phyloP scores from a whole-genome alignment of 345 rosid genomes.

The Mercurialis annua region DNA sequence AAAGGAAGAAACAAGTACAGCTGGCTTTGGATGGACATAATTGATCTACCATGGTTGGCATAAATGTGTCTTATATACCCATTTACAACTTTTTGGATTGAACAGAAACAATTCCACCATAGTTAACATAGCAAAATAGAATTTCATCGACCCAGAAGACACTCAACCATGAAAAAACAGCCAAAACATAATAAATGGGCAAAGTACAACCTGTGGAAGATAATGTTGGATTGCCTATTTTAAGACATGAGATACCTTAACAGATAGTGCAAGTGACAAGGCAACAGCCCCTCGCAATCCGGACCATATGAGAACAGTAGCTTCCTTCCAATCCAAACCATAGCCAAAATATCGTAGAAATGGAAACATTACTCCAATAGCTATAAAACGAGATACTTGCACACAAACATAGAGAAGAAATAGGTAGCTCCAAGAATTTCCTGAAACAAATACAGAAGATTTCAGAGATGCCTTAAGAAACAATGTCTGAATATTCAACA shows the following conservation, averaged over 20 bases:
- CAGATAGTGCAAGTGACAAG: constrained; percentile 77
- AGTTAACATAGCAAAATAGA: background rate
- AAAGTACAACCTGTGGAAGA: background rate
- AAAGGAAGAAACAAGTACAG: background rate
- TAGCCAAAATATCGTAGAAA: constrained; percentile 67
- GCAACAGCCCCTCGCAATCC: constrained; percentile 98
- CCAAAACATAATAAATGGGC: background rate
- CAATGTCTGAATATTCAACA: background rate
- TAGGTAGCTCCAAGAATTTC: constrained; percentile 72
- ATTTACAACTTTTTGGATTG: background rate
- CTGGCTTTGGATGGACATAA: background rate
- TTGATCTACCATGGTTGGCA: background rate
- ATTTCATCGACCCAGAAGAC: background rate
- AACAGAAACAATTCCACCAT: background rate
- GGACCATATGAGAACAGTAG: constrained; percentile 75
- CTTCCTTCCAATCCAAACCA: constrained; percentile 96
- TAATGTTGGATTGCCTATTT: background rate
- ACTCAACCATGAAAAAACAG: background rate
- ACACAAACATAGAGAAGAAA: constrained; percentile 67
- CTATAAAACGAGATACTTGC: constrained; percentile 64
- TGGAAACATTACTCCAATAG: constrained; percentile 65
- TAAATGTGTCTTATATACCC: background rate
- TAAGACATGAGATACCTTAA: constrained; percentile 60
- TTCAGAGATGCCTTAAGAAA: background rate
- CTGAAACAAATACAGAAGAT: constrained; percentile 37